These are phyloP conservation scores for Acacia crassicarpa DNA, from an alignment of 306 rosid species.

Conservation along the genomic window DNA sequence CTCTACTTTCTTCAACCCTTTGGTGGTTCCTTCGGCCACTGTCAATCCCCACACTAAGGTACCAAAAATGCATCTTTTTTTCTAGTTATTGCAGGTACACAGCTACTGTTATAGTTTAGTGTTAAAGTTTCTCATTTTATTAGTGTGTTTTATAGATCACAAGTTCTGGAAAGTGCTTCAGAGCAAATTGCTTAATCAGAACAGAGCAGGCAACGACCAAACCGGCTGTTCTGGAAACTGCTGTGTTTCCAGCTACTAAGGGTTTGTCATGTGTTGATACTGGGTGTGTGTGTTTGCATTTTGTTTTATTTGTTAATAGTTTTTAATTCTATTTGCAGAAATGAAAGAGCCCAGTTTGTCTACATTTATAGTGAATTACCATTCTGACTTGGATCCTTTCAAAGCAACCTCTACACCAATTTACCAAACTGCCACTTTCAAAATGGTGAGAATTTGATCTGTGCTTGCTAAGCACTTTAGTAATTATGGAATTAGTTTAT, in stretches of 20 bases:
- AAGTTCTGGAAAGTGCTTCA: slow-evolving; percentile 30
- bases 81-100: background rate
- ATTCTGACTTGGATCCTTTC: slow-evolving; percentile 73
- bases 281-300: background rate
- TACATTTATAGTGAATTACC: slow-evolving; percentile 70
- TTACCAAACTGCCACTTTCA: slow-evolving; percentile 92
- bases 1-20: slow-evolving; percentile 32
- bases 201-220: slow-evolving; percentile 55
- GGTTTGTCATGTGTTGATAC: slow-evolving; percentile 39
- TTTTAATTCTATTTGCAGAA: background rate
- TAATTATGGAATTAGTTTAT: too few relatives aligned
- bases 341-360: slow-evolving; percentile 71
- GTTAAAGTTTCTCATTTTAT: background rate
- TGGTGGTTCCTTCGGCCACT: slow-evolving; percentile 18
- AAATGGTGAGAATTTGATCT: slow-evolving; percentile 57
- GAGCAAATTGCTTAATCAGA: slow-evolving; percentile 52
- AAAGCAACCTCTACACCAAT: slow-evolving; percentile 71
- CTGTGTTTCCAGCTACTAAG: background rate
- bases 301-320: too few relatives aligned
- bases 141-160: background rate
- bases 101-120: background rate
- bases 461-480: background rate
- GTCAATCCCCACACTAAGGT: slow-evolving; percentile 39
- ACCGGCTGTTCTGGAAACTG: slow-evolving; percentile 41
- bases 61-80: background rate